phyloP scores from a whole-genome alignment of 2,329 filamentous ascomycete genomes.

The Claviceps purpurea region DNA sequence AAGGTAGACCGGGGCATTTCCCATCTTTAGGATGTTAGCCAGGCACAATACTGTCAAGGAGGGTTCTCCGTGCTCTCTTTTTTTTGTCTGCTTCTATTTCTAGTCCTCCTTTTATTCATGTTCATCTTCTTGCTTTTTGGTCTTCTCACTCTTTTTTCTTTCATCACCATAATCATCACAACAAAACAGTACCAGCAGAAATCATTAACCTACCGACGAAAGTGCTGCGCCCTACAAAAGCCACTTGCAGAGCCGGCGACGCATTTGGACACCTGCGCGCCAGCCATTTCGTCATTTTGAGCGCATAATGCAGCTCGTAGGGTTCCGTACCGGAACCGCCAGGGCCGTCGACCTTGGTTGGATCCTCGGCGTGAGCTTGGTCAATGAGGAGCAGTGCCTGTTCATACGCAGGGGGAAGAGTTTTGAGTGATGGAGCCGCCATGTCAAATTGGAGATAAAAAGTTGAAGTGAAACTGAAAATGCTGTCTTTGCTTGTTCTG shows the following conservation, averaged over 20 bases:
- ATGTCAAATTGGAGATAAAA: background rate
- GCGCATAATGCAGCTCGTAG: constrained; percentile 73
- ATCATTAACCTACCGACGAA: constrained; percentile 39
- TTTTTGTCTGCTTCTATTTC: too few species aligned
- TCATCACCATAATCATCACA: background rate
- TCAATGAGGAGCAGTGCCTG: constrained; percentile 57
- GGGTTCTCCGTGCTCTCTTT: too few species aligned
- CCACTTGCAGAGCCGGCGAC: constrained; percentile 55
- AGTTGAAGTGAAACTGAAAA: background rate
- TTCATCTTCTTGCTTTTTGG: too few species aligned
- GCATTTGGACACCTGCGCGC: constrained; percentile 44
- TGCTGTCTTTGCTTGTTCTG: too few species aligned
- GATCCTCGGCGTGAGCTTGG: constrained; percentile 36
- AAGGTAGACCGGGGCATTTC: constrained; percentile 63
- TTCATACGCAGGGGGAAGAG: constrained; percentile 17
- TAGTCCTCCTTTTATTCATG: too few species aligned
- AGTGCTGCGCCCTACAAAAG: constrained; percentile 73
- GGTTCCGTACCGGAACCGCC: constrained; percentile 35
- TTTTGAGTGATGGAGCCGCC: background rate
- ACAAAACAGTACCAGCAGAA: background rate
- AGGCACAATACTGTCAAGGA: too few species aligned
- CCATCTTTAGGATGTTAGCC: constrained; percentile 38
- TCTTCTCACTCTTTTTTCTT: too few species aligned
- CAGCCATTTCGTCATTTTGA: constrained; percentile 67
- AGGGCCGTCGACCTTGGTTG: constrained; percentile 25